Conservation (phyloP, 2,329 filamentous ascomycete species). For the Exophiala lecanii-corni region DNA sequence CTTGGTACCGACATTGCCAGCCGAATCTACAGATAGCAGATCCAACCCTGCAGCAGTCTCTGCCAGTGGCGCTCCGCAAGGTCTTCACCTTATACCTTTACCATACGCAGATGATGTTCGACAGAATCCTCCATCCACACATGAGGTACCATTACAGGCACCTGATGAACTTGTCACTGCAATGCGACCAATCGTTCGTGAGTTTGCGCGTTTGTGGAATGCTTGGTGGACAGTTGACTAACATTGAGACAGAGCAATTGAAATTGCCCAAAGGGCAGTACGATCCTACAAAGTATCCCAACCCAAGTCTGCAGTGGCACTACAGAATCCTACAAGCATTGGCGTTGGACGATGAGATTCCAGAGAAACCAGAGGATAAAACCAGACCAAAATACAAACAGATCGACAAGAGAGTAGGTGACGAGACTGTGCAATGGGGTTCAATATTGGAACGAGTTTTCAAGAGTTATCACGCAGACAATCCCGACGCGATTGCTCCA, state of each 20-base stretch:
- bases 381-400: constrained; percentile 80
- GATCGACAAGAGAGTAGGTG: constrained; percentile 82
- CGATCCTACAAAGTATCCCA: constrained; percentile 82
- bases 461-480: constrained; percentile 38
- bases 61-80: constrained; percentile 25
- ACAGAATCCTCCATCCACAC: constrained; percentile 60
- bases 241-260: constrained; percentile 55
- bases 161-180: constrained; percentile 70
- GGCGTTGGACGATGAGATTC: constrained; percentile 86
- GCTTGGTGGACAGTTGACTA: background rate
- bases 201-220: constrained; percentile 5
- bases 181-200: constrained; percentile 71
- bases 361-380: constrained; percentile 67
- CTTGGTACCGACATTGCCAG: constrained; percentile 56
- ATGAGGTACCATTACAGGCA: constrained; percentile 45
- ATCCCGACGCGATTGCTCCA: constrained; percentile 38
- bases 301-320: constrained; percentile 93
- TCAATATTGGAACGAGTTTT: constrained; percentile 60
- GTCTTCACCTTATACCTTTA: constrained; percentile 60
- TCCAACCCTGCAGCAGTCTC: constrained; percentile 22
- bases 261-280: constrained; percentile 83
- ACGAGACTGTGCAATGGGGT: constrained; percentile 74
- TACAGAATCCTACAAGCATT: constrained; percentile 90
- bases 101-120: constrained; percentile 88
- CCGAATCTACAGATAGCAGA: constrained; percentile 13